Evolutionary conservation across 2,329 filamentous ascomycete species (phyloP).

Genomic region (Westerdykella aurantiaca): DNA sequence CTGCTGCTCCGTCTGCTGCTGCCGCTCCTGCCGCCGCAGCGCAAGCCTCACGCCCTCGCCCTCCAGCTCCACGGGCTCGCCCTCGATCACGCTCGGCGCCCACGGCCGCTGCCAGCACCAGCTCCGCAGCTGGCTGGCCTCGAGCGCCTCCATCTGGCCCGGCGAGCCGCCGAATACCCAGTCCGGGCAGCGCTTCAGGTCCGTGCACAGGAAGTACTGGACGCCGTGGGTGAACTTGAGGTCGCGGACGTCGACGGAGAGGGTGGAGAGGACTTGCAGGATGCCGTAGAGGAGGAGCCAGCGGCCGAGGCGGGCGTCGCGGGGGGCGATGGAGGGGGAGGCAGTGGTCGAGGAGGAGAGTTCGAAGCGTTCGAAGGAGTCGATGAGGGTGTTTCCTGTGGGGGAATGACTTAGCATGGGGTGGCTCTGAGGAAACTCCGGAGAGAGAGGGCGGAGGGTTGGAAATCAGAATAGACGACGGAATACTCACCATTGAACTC

Average conservation of each 20-base stretch:
- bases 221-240: slow-evolving; percentile 36
- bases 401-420: no score
- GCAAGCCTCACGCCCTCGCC: slow-evolving; percentile 5
- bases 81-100: slow-evolving; percentile 18
- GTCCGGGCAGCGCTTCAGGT: slow-evolving; percentile 34
- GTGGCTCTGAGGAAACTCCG: not conserved
- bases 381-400: slow-evolving; percentile 36
- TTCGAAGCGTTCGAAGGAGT: slow-evolving; percentile 40
- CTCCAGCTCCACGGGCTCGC: slow-evolving; percentile 29
- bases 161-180: slow-evolving; percentile 24
- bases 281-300: slow-evolving; percentile 42
- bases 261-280: slow-evolving; percentile 38
- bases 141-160: slow-evolving; percentile 20
- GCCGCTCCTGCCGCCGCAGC: slow-evolving; percentile 2
- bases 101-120: slow-evolving; percentile 36
- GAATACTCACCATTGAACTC: slow-evolving; percentile 29
- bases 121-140: slow-evolving; percentile 26
- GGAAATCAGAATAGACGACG: not conserved
- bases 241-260: slow-evolving; percentile 39
- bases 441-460: not conserved
- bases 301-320: slow-evolving; percentile 40
- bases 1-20: no score
- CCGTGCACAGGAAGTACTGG: slow-evolving; percentile 38
- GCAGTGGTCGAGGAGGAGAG: slow-evolving; percentile 21
- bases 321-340: slow-evolving; percentile 29